A percentile compares a stretch with the other conserved stretches of the same genome.
These are phyloP conservation scores for Rhodotorula toruloides DNA, from an alignment of 768 basidiomycete genomes.

Conservation along the genomic window DNA sequence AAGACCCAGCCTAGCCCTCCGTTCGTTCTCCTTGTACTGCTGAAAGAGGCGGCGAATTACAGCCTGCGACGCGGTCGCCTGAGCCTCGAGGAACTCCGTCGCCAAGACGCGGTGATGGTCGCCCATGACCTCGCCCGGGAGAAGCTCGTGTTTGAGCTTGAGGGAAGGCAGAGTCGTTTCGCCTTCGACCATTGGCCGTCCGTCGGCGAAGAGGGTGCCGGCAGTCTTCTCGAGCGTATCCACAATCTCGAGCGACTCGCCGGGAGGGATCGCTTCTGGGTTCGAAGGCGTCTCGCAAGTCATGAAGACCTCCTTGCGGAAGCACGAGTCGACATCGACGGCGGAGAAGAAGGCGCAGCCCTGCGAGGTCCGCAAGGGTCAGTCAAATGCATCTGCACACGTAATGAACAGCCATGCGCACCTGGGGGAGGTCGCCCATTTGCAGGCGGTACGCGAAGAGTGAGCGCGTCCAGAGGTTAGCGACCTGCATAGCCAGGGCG, in stretches of 20 bases:
- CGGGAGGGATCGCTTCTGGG: slow-evolving; percentile 70
- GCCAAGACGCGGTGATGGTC: slow-evolving; percentile 62
- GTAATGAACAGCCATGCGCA: slow-evolving; percentile 42
- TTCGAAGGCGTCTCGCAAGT: slow-evolving; percentile 91
- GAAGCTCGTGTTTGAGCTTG: slow-evolving; percentile 38
- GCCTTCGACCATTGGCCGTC: slow-evolving; percentile 54
- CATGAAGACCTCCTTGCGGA: slow-evolving; percentile 96
- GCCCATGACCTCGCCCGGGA: slow-evolving; percentile 54
- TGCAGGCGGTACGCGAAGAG: slow-evolving; percentile 88
- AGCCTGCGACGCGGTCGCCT: slow-evolving; percentile 64
- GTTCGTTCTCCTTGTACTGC: neutral
- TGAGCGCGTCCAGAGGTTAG: slow-evolving; percentile 89
- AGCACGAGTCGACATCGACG: slow-evolving; percentile 82
- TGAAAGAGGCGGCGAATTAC: slow-evolving; percentile 61
- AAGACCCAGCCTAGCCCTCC: neutral
- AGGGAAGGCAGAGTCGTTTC: slow-evolving; percentile 27
- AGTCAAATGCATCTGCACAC: too few species aligned
- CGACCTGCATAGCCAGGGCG: slow-evolving; percentile 85
- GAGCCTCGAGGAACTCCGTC: slow-evolving; percentile 67
- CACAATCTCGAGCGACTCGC: slow-evolving; percentile 74
- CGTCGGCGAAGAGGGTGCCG: slow-evolving; percentile 49
- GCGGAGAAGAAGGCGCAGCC: slow-evolving; percentile 87
- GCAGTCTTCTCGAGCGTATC: slow-evolving; percentile 22
- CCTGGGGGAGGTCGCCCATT: slow-evolving; percentile 94
- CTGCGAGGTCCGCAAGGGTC: slow-evolving; percentile 2